Evolutionary conservation across 2,329 filamentous ascomycete genomes (phyloP), one percentile per base, ranked within the genome.

Genomic region (Trichoderma harzianum): DNA sequence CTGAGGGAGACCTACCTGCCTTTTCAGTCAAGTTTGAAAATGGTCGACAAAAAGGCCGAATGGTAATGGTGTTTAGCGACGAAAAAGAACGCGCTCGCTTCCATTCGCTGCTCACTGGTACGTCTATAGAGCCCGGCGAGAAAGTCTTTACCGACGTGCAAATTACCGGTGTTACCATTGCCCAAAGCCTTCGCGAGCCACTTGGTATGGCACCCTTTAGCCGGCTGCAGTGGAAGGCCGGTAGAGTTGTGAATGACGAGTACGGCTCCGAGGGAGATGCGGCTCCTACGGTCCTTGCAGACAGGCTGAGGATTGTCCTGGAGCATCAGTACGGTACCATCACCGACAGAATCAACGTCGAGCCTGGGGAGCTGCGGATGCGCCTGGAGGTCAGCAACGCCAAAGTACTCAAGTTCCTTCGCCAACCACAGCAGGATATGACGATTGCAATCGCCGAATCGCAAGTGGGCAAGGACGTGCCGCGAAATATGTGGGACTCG

Each of bases 321-420:
- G 90, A 94, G 71, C 93, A 92, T 74, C 89, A 92, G 73, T 90
- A 91, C 75, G 93, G 94, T 63, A 93, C 91, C 55, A 84, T 97
- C 18, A 93, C 93, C 2, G 95, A 98, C 81, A 89, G 94, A 47
- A 86, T 97, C 78, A 97, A 97, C 76, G 86, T 97, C 76, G 91
- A 87, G 2, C 91, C 91, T 12, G 92, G 92, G n/a, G 92, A 94
- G 80, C 79, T 94, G 75, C 89, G 89, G 76, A 79, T 94, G 63
- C 86, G 89, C 34, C 83, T 94, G 39, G 89, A 92, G 74, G 87
- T 91, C 36, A 84, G 86, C 70, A 87, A 89, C 68, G 85, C 86
- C 26, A 89, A 89, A 64, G 84, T 89, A 16, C 82, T 96, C 62
- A 89, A 89, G 73, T 81, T 95, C 47, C 84, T 92, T 70, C 91